Percentiles rank a stretch among this genome's conserved stretches.
Conservation (phyloP, 2,329 filamentous ascomycete species). For the Achaetomium macrosporum region DNA sequence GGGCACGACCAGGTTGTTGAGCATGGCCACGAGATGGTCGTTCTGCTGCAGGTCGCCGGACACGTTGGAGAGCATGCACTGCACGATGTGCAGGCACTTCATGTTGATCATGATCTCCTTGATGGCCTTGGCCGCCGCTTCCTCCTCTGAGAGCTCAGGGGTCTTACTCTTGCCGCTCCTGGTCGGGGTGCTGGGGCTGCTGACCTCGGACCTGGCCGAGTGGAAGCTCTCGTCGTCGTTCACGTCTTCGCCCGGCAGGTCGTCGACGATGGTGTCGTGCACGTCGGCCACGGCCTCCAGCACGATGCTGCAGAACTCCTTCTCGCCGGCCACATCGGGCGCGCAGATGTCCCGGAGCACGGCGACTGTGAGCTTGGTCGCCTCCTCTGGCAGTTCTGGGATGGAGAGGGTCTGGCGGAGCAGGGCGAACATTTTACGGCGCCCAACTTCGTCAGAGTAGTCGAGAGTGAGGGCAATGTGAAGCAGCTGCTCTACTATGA, state of each 20-base stretch:
- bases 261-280: constrained; percentile 83
- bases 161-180: constrained; percentile 36
- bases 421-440: constrained; percentile 91
- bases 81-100: constrained; percentile 95
- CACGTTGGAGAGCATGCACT: constrained; percentile 95
- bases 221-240: constrained; percentile 84
- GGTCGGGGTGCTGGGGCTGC: constrained; percentile 54
- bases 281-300: constrained; percentile 94
- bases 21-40: constrained; percentile 88
- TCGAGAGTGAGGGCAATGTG: constrained; percentile 89
- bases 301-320: constrained; percentile 78
- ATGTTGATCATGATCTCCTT: constrained; percentile 94
- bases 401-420: constrained; percentile 80
- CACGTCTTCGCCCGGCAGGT: constrained; percentile 43
- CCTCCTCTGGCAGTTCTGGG: constrained; percentile 83
- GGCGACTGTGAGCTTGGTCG: constrained; percentile 81
- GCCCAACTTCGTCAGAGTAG: constrained; percentile 94
- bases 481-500: constrained; percentile 90
- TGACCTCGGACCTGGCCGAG: constrained; percentile 82
- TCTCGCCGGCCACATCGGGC: constrained; percentile 64
- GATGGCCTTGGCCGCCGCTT: constrained; percentile 68
- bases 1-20: constrained; percentile 94
- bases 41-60: constrained; percentile 83
- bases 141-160: constrained; percentile 53
- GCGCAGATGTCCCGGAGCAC: constrained; percentile 80